phyloP scores from a whole-genome alignment of 345 rosid genomes.

The Eucalyptus coolabah region DNA sequence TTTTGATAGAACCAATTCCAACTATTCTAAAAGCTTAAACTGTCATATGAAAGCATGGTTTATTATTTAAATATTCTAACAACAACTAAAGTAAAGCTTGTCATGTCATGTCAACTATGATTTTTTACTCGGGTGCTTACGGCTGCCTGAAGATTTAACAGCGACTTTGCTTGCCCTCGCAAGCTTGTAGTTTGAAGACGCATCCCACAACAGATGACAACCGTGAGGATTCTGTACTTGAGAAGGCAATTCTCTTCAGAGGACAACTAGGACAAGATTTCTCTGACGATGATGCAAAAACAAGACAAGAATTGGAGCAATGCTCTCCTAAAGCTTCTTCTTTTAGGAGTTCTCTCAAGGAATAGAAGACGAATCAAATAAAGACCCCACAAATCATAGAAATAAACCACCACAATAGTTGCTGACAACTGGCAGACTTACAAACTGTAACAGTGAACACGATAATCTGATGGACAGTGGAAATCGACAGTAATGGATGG shows the following conservation, averaged over 20 bases:
- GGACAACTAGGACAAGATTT: not conserved
- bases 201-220: not conserved
- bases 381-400: not conserved
- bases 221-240: not conserved
- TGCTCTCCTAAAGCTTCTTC: not conserved
- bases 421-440: not conserved
- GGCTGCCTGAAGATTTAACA: not conserved
- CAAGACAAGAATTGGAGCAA: not conserved
- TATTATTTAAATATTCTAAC: too few relatives aligned
- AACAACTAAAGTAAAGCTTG: not conserved
- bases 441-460: not conserved
- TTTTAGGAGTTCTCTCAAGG: not conserved
- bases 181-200: not conserved
- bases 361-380: not conserved
- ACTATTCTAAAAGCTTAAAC: too few relatives aligned
- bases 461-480: not conserved
- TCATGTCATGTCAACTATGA: not conserved
- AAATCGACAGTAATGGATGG: not conserved
- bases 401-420: not conserved
- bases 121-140: not conserved
- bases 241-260: not conserved
- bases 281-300: not conserved
- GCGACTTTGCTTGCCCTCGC: not conserved
- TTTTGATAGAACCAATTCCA: too few relatives aligned
- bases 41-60: too few relatives aligned